phyloP scores from a whole-genome alignment of 2,329 filamentous ascomycete species.

The Westerdykella ornata region DNA sequence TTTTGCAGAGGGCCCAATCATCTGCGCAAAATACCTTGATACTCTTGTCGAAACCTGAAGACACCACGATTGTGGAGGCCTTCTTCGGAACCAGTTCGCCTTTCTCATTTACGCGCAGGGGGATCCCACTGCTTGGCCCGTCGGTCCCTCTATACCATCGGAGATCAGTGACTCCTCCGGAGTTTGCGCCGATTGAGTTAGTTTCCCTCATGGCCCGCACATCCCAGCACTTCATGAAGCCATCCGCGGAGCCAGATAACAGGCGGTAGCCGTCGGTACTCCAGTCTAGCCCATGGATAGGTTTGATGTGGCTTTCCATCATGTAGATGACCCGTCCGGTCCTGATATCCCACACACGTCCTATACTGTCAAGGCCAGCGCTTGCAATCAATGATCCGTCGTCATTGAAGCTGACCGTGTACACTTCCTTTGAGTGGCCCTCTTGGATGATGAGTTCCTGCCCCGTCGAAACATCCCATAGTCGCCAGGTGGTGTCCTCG shows the following conservation, averaged over 20 bases:
- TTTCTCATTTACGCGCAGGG: constrained; percentile 57
- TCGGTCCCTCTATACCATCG: constrained; percentile 89
- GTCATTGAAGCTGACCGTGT: constrained; percentile 78
- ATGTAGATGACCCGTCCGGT: constrained; percentile 95
- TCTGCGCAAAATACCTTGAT: constrained; percentile 95
- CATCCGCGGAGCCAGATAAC: constrained; percentile 85
- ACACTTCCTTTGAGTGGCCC: constrained; percentile 90
- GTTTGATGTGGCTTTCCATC: constrained; percentile 84
- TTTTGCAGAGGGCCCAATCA: constrained; percentile 88
- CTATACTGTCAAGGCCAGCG: constrained; percentile 90
- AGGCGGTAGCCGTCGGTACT: constrained; percentile 84
- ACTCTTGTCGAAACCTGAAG: constrained; percentile 85
- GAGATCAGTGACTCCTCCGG: constrained; percentile 83
- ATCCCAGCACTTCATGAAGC: constrained; percentile 98
- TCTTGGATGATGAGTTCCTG: constrained; percentile 84
- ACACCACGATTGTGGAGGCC: constrained; percentile 85
- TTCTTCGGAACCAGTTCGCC: constrained; percentile 66
- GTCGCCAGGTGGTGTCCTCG: constrained; percentile 91
- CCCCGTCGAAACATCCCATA: constrained; percentile 88
- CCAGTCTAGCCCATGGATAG: constrained; percentile 93
- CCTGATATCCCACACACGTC: constrained; percentile 88
- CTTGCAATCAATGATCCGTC: constrained; percentile 88
- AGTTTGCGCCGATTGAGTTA: constrained; percentile 84
- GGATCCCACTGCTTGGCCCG: constrained; percentile 57
- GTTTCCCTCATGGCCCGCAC: constrained; percentile 78